A percentile compares a stretch with the other conserved stretches of the same genome.
Conservation (phyloP, 768 basidiomycete species). For the Calvatia gigantea region DNA sequence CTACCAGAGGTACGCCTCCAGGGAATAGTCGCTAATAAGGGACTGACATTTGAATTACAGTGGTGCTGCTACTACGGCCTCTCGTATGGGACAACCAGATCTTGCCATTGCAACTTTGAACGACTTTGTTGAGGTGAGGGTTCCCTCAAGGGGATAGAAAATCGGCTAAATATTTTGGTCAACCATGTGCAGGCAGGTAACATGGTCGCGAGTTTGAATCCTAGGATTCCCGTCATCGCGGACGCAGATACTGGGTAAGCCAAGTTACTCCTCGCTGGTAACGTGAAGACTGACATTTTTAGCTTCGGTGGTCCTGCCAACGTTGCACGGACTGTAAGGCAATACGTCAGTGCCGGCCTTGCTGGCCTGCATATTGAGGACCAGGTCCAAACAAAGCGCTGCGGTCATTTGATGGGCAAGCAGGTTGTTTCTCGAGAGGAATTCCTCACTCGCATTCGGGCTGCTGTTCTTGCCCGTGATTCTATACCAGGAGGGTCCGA, state of each 20-base stretch:
- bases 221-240: slow-evolving; percentile 66
- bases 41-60: slow-evolving; percentile 23
- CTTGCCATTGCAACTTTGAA: slow-evolving; percentile 74
- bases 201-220: slow-evolving; percentile 66
- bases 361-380: slow-evolving; percentile 78
- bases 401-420: slow-evolving; percentile 76
- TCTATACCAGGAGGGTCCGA: slow-evolving; percentile 70
- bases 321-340: slow-evolving; percentile 70
- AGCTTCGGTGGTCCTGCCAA: slow-evolving; percentile 70
- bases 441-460: slow-evolving; percentile 68
- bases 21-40: not conserved
- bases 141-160: not conserved
- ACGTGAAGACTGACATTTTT: not conserved
- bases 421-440: slow-evolving; percentile 78
- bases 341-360: slow-evolving; percentile 64
- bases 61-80: slow-evolving; percentile 80
- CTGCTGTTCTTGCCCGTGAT: slow-evolving; percentile 73
- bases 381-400: slow-evolving; percentile 78
- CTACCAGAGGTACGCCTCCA: slow-evolving; percentile 57
- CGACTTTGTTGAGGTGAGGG: slow-evolving; percentile 59
- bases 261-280: not conserved
- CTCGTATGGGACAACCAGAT: slow-evolving; percentile 73
- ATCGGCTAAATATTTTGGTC: not conserved
- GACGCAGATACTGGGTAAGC: slow-evolving; percentile 74
- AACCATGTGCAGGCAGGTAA: slow-evolving; percentile 46